phyloP scores from a whole-genome alignment of 805 yeast genomes.

The Isabelozyma pseudorhagii region DNA sequence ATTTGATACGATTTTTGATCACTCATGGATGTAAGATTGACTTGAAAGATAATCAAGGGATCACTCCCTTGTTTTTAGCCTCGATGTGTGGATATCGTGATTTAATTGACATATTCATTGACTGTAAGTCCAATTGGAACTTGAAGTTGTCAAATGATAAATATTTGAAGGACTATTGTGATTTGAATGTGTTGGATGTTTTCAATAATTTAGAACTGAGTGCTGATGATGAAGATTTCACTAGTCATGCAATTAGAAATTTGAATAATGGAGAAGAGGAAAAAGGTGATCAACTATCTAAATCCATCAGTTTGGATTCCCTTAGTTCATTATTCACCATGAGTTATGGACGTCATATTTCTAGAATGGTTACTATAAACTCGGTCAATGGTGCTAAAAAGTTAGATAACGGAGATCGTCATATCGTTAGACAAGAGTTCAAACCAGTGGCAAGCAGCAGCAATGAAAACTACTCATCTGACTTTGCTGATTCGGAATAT shows the following conservation, averaged over 20 bases:
- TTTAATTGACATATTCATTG: constrained; percentile 57
- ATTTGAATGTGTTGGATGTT: constrained; percentile 42
- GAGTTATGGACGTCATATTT: constrained; percentile 37
- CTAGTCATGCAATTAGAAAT: constrained; percentile 4
- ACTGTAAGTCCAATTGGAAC: constrained; percentile 59
- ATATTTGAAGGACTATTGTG: constrained; percentile 40
- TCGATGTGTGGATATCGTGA: constrained; percentile 70
- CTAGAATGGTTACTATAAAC: constrained; percentile 33
- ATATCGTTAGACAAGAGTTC: constrained; percentile 6
- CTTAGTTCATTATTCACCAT: constrained; percentile 37
- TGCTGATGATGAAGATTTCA: constrained; percentile 2
- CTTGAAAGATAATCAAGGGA: constrained; percentile 72
- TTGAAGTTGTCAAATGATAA: constrained; percentile 51
- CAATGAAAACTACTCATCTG: constrained; percentile 11
- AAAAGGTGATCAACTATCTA: constrained; percentile 15
- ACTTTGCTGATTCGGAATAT: constrained; percentile 22
- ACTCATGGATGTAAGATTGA: constrained; percentile 68
- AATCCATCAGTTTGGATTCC: constrained; percentile 35
- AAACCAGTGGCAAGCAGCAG: constrained; percentile 3
- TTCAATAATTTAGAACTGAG: constrained; percentile 24
- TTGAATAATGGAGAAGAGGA: constrained; percentile 1
- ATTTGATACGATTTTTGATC: constrained; percentile 60
- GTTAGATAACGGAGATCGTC: constrained; percentile 4
- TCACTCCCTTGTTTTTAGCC: constrained; percentile 87
- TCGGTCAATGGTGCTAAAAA: constrained; percentile 4